These are phyloP conservation scores for Pseudocohnilembus persalinus DNA, from an alignment of 169 alveolate species.

Conservation along the genomic window DNA sequence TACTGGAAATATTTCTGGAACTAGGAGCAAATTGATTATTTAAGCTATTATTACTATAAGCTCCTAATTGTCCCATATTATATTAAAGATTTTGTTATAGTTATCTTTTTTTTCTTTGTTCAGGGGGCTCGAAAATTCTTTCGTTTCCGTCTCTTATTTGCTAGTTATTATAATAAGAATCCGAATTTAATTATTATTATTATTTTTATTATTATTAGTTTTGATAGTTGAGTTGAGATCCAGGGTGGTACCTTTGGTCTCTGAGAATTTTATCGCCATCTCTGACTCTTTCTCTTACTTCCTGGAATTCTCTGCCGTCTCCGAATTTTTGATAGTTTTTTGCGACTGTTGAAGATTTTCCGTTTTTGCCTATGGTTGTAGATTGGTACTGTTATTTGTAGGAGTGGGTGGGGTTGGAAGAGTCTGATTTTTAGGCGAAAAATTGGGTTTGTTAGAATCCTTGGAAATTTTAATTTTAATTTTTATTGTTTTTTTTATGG, in stretches of 20 bases:
- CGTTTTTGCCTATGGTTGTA: background rate
- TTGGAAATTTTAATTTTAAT: no score
- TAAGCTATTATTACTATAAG: background rate
- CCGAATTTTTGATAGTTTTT: background rate
- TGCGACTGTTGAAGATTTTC: background rate
- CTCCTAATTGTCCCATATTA: no score
- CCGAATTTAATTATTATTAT: no score
- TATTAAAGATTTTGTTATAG: background rate
- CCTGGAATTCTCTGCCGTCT: background rate
- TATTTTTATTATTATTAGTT: no score
- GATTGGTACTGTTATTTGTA: background rate
- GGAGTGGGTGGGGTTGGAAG: background rate
- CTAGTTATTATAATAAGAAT: no score
- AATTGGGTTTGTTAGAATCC: background rate
- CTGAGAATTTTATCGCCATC: background rate
- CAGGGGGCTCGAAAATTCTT: background rate
- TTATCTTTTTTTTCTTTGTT: background rate
- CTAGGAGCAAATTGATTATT: background rate
- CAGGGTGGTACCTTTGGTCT: background rate
- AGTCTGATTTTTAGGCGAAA: no score
- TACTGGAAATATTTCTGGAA: background rate
- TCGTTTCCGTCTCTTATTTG: background rate
- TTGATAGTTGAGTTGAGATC: no score
- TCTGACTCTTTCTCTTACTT: background rate
- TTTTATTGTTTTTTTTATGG: no score